Evolutionary conservation across 495 filamentous ascomycete genomes (phyloP), one percentile per base, ranked within the genome.

Genomic region (Schizothecium vesticola): DNA sequence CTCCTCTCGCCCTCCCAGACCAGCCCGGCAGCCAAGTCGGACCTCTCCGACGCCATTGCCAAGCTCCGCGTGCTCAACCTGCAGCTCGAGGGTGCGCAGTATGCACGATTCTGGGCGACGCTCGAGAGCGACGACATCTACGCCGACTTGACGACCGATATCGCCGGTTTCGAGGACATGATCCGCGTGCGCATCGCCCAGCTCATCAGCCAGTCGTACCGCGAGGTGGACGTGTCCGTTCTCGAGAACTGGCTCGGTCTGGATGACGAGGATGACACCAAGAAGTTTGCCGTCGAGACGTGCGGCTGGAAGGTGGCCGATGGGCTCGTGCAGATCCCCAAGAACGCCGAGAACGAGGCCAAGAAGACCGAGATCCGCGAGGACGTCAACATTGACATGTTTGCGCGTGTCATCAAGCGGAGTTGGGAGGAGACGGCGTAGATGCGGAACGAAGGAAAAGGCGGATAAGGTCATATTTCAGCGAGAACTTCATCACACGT

Each of bases 271-370:
- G 84, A 83, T 64, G 87, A 87, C 56, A 91, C 96, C 25, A 85
- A 89, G 63, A 88, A 90, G 74, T 97, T 97, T 75, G 88, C 94
- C 58, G 80, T 79, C 61, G 91, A 92, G 73, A 90, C 94, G 56
- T 97, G 91, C 73, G 91, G 89, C 73, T 99, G 96, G 96, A 87
- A 86, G 72, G 84, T 97, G 29, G 84, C 80, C 57, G 85, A 82
- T 36, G 73, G 69, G n/a, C 11, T 76, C 25, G 81, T 88, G 28
- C 87, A 94, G 63, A 88, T 87, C 78, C 95, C 96, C 60, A 83
- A 90, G 76, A 99, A 98, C 79, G 91, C 95, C 79, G 96, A 99
- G 85, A 99, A 99, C 80, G 94, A 98, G 87, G 96, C 92, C 29
- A 94, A 95, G 85, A 94, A 94, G 74, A 92, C 92, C 56, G 91